Conservation (phyloP, 352 stramenopile species). For the Phytopythium litorale region DNA sequence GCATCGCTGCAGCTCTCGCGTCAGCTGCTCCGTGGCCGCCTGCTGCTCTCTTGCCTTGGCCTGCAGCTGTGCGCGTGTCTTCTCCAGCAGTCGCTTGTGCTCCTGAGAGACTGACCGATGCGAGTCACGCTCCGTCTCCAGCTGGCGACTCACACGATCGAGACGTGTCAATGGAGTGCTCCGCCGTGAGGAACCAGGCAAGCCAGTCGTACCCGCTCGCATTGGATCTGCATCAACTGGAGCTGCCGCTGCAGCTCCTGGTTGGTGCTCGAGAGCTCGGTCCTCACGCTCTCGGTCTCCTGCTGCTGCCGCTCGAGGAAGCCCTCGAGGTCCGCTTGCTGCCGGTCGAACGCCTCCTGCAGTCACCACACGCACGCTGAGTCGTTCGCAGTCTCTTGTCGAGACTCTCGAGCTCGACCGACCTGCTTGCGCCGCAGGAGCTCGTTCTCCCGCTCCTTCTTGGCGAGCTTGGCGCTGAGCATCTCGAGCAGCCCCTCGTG, state of each 20-base stretch:
- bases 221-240: conserved; percentile 34
- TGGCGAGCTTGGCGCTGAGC: conserved; percentile 51
- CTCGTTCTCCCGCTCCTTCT: conserved; percentile 63
- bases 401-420: background rate
- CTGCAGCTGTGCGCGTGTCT: conserved; percentile 23
- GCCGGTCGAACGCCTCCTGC: conserved; percentile 15
- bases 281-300: conserved; percentile 9
- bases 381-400: background rate
- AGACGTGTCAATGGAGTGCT: background rate
- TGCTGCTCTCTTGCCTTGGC: conserved; percentile 16
- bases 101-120: conserved; percentile 31
- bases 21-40: conserved; percentile 23
- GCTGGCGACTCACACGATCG: conserved; percentile 1
- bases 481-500: conserved; percentile 64
- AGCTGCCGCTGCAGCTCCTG: conserved; percentile 35
- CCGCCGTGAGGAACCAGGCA: background rate
- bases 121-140: conserved; percentile 29
- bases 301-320: conserved; percentile 27
- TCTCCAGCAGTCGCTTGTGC: conserved; percentile 34
- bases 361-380: background rate
- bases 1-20: conserved; percentile 22
- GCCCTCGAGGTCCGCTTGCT: conserved; percentile 18
- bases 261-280: conserved; percentile 23
- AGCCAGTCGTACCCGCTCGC: conserved; percentile 21
- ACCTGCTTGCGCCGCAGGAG: conserved; percentile 34